Percentiles rank a stretch among this genome's conserved stretches.
phyloP scores from a whole-genome alignment of 176 grass and related monocot species.

The Cenchrus purpureus region DNA sequence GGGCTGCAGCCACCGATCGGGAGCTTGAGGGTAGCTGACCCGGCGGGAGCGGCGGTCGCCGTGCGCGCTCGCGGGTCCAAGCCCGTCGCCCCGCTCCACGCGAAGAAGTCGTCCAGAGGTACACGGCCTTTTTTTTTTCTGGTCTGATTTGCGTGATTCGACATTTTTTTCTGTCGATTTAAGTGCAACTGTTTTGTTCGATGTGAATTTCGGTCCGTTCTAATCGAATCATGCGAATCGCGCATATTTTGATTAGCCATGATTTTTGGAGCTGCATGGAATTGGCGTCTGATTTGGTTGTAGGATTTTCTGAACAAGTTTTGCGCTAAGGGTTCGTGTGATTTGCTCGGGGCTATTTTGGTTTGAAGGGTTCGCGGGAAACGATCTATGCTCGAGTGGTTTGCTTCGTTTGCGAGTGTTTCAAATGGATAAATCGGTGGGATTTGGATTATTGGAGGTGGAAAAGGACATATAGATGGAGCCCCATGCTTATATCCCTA shows the following conservation, averaged over 20 bases:
- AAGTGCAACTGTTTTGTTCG: background rate
- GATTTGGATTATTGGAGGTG: constrained; percentile 1
- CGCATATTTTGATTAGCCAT: background rate
- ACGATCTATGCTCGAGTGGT: background rate
- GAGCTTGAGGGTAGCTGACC: constrained; percentile 31
- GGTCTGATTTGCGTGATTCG: constrained; percentile 25
- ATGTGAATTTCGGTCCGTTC: background rate
- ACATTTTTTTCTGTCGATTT: background rate
- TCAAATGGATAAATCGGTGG: background rate
- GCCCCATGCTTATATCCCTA: background rate
- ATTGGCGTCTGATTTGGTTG: background rate
- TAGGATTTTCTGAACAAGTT: background rate
- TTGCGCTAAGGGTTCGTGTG: background rate
- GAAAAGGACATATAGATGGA: constrained; percentile 1
- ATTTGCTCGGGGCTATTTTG: background rate
- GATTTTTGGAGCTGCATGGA: constrained; percentile 10
- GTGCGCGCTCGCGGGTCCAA: constrained; percentile 50
- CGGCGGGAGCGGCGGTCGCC: background rate
- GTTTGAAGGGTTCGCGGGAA: background rate
- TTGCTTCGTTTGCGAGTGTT: background rate
- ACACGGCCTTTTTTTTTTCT: background rate
- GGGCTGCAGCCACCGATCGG: background rate
- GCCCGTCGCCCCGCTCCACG: constrained; percentile 41
- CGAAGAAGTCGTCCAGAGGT: constrained; percentile 61
- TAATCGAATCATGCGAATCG: background rate